Conservation (phyloP, 2,329 filamentous ascomycete species). For the Xylaria sp. region DNA sequence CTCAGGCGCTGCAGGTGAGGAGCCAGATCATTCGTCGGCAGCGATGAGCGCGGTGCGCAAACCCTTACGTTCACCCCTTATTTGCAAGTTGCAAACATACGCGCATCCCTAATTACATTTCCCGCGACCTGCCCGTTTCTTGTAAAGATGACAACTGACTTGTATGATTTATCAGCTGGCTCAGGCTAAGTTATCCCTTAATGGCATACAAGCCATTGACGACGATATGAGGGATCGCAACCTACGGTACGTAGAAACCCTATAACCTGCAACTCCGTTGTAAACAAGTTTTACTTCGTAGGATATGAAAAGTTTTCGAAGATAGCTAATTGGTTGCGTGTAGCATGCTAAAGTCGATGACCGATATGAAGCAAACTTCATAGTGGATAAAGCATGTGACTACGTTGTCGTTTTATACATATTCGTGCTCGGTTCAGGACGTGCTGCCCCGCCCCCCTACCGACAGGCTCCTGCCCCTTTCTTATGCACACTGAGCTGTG, state of each 20-base stretch:
- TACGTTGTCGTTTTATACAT: background rate
- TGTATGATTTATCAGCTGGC: conserved; percentile 52
- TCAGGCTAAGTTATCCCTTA: conserved; percentile 57
- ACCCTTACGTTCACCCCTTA: conserved; percentile 56
- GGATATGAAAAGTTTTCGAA: background rate
- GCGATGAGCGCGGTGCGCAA: conserved; percentile 74
- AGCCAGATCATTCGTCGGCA: conserved; percentile 70
- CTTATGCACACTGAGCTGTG: background rate
- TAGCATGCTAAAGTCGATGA: conserved; percentile 53
- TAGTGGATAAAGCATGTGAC: conserved; percentile 21
- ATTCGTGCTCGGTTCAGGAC: conserved; percentile 10
- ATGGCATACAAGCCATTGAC: conserved; percentile 65
- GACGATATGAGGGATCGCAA: conserved; percentile 67
- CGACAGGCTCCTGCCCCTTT: background rate
- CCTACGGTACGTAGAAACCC: conserved; percentile 52
- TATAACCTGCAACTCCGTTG: background rate
- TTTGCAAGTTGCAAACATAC: conserved; percentile 46
- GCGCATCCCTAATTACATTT: conserved; percentile 38
- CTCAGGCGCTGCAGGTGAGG: conserved; percentile 67
- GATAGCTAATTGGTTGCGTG: conserved; percentile 34
- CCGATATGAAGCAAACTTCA: conserved; percentile 43
- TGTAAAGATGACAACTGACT: conserved; percentile 38
- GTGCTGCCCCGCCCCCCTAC: background rate
- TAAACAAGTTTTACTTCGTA: background rate
- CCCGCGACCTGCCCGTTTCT: conserved; percentile 18